A percentile compares a stretch with the other conserved stretches of the same genome.
phyloP scores from a whole-genome alignment of 2,329 filamentous ascomycete genomes.

The Sordariomycetes sp. region DNA sequence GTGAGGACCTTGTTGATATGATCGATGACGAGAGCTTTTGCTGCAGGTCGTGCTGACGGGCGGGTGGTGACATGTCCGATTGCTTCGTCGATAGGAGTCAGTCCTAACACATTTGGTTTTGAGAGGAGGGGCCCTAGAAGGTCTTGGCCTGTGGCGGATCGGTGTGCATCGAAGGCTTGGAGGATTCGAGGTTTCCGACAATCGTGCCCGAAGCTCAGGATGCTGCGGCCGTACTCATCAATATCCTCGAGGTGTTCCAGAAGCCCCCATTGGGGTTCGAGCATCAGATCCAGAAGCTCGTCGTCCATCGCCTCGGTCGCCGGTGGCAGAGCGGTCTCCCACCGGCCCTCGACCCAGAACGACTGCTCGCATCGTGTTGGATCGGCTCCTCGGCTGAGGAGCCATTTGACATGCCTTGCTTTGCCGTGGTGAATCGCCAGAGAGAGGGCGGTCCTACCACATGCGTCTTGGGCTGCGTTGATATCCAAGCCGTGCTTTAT shows the following conservation, averaged over 20 bases:
- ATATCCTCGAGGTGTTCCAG: conserved; percentile 7
- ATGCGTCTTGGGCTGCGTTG: conserved; percentile 6
- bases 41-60: too few relatives aligned
- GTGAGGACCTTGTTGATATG: too few relatives aligned
- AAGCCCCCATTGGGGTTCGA: conserved; percentile 9
- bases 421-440: conserved; percentile 8
- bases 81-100: too few relatives aligned
- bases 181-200: too few relatives aligned
- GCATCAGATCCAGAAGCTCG: conserved; percentile 7
- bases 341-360: conserved; percentile 3
- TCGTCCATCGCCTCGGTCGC: conserved; percentile 1
- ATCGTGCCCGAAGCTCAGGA: neutral
- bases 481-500: conserved; percentile 10
- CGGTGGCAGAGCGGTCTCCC: conserved; percentile 9
- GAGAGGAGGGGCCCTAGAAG: too few relatives aligned
- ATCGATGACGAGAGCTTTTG: too few relatives aligned
- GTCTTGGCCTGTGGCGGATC: too few relatives aligned
- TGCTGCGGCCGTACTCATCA: conserved; percentile 6
- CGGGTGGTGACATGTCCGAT: too few relatives aligned
- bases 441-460: conserved; percentile 9
- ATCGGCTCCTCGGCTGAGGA: conserved; percentile 12
- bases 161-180: too few relatives aligned
- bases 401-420: conserved; percentile 8
- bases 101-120: too few relatives aligned
- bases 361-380: conserved; percentile 7